Evolutionary conservation across 176 grass and related monocot species (phyloP), one percentile per base, ranked within the genome.

Genomic region (Triticum urartu): DNA sequence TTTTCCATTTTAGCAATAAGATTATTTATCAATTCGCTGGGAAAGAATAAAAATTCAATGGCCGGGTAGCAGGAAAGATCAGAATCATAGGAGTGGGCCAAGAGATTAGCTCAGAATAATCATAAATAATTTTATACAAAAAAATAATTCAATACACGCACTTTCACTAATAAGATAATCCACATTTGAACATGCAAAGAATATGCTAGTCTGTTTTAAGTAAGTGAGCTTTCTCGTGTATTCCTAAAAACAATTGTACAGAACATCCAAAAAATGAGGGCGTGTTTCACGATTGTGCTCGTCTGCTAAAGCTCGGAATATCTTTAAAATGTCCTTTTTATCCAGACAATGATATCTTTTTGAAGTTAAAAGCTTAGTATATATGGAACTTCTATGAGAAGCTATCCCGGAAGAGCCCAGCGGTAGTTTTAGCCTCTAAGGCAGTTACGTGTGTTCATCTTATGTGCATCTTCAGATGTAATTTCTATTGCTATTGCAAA

Each of bases 111-210:
- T 40, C 17, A 61, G 1, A 76, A 68, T 28, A 33, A 2, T 36
- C 43, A 45, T 80, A 89, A 45, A 18, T 18, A 52, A 52, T 17
- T 52, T 50, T 59, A 85, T 32, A 52, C 17, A 84, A 45, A 1
- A 50, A 59, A 69, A 70, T 50, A 25, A 47, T 52, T 50, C 18
- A 39, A 39, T 47, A 90, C 33, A 4, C 59, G 7, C 0, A 22
- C 5, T 25, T 72, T 22, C 47, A 83, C 52, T 68, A 35, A 79
- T 34, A 72, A 38, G 13, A 67, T 12, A 15, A 3, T 88, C 65
- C 9, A 34, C 40, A 68, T 59, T 83, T 61, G 17, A 65, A 65
- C 39, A 79, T 78, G 60, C 9, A 62, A 87, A 14, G 42, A 79
- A 64, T 60, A 24, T 81, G 60, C n/a, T 17, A 76, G 7, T 52